Evolutionary conservation across 805 yeast species (phyloP), one percentile per base, ranked within the genome.

Genomic region (Kuraishia borneana): DNA sequence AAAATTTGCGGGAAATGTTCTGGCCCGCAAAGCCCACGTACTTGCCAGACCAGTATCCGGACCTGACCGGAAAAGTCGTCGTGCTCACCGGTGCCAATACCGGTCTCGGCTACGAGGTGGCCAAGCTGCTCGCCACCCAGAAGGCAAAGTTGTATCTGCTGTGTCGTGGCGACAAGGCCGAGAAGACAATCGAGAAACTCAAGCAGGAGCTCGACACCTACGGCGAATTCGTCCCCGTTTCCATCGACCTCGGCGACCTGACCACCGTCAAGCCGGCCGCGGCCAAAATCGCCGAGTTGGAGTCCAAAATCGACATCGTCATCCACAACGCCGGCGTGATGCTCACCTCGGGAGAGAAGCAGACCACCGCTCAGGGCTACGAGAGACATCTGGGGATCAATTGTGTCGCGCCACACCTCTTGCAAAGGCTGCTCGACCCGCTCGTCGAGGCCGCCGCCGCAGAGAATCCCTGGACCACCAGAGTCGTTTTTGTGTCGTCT

Each of bases 351-450:
- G 62, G 57, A 1, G 41, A 60, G 6, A 39, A 37, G 21, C n/a
- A n/a, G n/a, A n/a, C n/a, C n/a, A 58, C 73, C 4, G 46, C 34
- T 8, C 72, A 70, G 47, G 72, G 70, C 6, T 58, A 52, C 36
- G 76, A 70, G 34, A 35, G 53, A 25, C 68, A 63, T 35, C 47
- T 67, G 27, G 76, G 71, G 7, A 60, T 63, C 14, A 71, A 70
- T 45, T 58, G 46, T 14, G 41, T 71, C 12, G 76, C 67, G 2
- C 67, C 69, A 19, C 65, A 57, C 34, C 44, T 67, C n/a, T 47
- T 70, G 16, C 62, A 66, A 39, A 55, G 56, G 35, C 45, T 54
- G 18, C 44, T 67, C 31, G 53, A 51, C 18, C 65, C 66, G 6
- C 39, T 65, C 4, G 39, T 70, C 13, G 36, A 55, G 18, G 42